Evolutionary conservation across 1,139 yeast genomes (phyloP).

Genomic region (Waltiozyma solani): DNA sequence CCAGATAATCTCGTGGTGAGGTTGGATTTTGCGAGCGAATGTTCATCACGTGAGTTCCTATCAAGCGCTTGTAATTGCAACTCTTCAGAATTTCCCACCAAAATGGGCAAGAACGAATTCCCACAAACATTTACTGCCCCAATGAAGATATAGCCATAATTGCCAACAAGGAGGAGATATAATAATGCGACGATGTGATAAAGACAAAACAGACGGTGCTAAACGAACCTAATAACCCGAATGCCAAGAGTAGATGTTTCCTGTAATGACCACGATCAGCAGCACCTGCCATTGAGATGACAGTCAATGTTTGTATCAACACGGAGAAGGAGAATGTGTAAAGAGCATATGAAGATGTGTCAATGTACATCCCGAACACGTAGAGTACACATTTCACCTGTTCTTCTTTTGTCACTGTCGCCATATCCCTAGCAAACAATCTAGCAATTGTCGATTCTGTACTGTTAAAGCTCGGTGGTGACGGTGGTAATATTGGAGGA

Average conservation of each 20-base stretch:
- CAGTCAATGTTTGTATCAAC: slow-evolving; percentile 51
- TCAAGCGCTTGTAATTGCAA: neutral
- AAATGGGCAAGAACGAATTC: slow-evolving; percentile 54
- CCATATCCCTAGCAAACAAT: slow-evolving; percentile 1
- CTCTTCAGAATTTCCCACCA: slow-evolving; percentile 14
- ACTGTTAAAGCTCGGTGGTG: too few relatives aligned
- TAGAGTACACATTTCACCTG: slow-evolving; percentile 30
- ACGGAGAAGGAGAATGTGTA: slow-evolving; percentile 62
- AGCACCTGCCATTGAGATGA: slow-evolving; percentile 58
- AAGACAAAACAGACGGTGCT: slow-evolving; percentile 36
- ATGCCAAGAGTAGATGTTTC: slow-evolving; percentile 38
- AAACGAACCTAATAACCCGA: slow-evolving; percentile 46
- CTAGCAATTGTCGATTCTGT: neutral
- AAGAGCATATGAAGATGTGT: slow-evolving; percentile 57
- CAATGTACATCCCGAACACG: slow-evolving; percentile 43
- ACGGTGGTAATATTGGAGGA: slow-evolving; percentile 10
- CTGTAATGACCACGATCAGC: slow-evolving; percentile 48
- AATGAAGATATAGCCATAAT: slow-evolving; percentile 55
- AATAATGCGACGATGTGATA: slow-evolving; percentile 35
- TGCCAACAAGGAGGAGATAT: slow-evolving; percentile 44
- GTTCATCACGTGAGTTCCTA: neutral
- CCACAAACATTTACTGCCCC: slow-evolving; percentile 72
- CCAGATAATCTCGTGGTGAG: slow-evolving; percentile 45
- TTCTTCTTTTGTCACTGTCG: neutral
- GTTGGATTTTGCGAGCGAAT: slow-evolving; percentile 19